Percentiles rank a stretch among this genome's conserved stretches.
Conservation (phyloP, 2,329 filamentous ascomycete genomes). For the Amphichorda felina region DNA sequence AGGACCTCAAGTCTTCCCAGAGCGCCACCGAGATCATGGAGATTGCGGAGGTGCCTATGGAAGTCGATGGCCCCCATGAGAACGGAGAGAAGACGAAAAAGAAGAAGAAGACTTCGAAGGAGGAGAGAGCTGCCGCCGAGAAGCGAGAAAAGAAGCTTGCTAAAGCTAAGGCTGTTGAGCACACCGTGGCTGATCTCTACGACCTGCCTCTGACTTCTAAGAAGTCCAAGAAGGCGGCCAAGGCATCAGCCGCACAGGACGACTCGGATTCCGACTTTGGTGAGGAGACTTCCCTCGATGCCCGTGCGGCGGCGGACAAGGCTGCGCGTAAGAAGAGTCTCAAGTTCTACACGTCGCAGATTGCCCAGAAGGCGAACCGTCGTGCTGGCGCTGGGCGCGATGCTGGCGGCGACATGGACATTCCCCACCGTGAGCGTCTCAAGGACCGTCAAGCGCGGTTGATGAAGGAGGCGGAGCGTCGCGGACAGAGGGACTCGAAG, state of each 20-base stretch:
- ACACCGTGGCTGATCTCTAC: constrained; percentile 58
- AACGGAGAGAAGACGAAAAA: constrained; percentile 10
- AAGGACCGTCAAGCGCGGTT: constrained; percentile 77
- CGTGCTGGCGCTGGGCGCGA: constrained; percentile 62
- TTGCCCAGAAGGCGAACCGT: constrained; percentile 87
- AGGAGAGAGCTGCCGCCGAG: constrained; percentile 20
- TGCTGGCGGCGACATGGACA: constrained; percentile 67
- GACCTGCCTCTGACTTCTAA: constrained; percentile 41
- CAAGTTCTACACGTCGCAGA: constrained; percentile 96
- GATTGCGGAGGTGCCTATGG: constrained; percentile 4
- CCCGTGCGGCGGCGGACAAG: constrained; percentile 74
- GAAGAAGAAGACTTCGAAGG: constrained; percentile 16
- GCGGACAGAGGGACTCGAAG: constrained; percentile 55
- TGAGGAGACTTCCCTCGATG: constrained; percentile 72
- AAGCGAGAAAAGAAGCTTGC: constrained; percentile 30
- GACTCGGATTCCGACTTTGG: constrained; percentile 74
- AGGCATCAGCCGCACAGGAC: constrained; percentile 25
- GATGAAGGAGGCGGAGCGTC: constrained; percentile 76
- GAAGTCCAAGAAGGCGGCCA: constrained; percentile 30
- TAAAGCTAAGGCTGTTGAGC: constrained; percentile 52
- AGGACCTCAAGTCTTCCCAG: constrained; percentile 44
- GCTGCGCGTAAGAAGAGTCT: constrained; percentile 81
- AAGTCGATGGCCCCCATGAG: constrained; percentile 11
- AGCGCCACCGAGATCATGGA: constrained; percentile 18
- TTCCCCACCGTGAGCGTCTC: constrained; percentile 81